These are phyloP conservation scores for Claviceps sp. DNA, from an alignment of 2,329 filamentous ascomycete species.

Conservation along the genomic window DNA sequence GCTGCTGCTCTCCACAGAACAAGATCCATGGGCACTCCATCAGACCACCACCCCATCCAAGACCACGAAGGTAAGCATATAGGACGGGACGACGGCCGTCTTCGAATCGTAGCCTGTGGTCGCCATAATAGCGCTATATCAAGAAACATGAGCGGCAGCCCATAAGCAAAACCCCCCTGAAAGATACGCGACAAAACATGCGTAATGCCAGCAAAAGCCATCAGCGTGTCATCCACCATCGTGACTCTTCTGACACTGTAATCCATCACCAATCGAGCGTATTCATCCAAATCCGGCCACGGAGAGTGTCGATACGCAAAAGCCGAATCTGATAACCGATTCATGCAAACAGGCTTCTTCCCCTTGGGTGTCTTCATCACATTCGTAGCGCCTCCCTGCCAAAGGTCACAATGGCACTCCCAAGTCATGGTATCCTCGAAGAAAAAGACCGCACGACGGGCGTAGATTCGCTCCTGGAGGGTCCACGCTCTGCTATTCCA, in stretches of 20 bases:
- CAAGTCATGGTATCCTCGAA: conserved; percentile 29
- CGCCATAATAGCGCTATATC: conserved; percentile 32
- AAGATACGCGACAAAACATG: conserved; percentile 27
- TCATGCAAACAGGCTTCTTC: conserved; percentile 19
- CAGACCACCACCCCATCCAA: conserved; percentile 36
- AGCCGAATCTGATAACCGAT: conserved; percentile 17
- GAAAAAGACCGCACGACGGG: conserved; percentile 28
- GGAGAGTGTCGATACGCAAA: conserved; percentile 27
- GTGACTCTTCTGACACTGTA: conserved; percentile 27
- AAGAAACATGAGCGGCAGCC: conserved; percentile 33
- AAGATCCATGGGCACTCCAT: conserved; percentile 28
- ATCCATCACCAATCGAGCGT: conserved; percentile 28
- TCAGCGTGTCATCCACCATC: conserved; percentile 26
- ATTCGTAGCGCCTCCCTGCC: conserved; percentile 22
- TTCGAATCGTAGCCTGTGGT: conserved; percentile 27
- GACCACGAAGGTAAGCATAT: conserved; percentile 31
- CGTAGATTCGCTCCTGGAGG: conserved; percentile 29
- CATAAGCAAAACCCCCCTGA: conserved; percentile 29
- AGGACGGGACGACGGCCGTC: conserved; percentile 21
- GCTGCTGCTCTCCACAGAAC: conserved; percentile 28
- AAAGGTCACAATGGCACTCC: conserved; percentile 32
- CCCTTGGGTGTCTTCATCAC: conserved; percentile 19
- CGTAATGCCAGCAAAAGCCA: conserved; percentile 30
- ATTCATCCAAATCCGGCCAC: conserved; percentile 34
- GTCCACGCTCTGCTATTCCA: conserved; percentile 31